Evolutionary conservation across 2,329 filamentous ascomycete genomes (phyloP), one percentile per base, ranked within the genome.

Genomic region (Teratosphaeria pseudoeucalypti): DNA sequence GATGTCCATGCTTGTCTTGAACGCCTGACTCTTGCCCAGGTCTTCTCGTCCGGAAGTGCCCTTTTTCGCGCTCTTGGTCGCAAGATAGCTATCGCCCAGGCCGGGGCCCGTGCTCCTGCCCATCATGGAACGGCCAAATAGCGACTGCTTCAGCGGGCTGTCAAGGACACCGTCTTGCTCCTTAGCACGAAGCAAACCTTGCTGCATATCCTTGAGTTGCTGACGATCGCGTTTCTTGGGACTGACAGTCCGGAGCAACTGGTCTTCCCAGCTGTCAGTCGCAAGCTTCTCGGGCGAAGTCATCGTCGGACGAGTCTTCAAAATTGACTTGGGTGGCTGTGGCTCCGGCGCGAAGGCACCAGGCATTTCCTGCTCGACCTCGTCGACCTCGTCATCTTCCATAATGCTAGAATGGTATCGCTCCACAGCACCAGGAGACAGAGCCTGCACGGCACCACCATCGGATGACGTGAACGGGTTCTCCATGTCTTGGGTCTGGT

Each of bases 211-310:
- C 75, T 76, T 80, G 37, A 94, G 78, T 32, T 86, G 87, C 61
- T 82, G 80, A 63, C 92, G 89, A 76, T 96, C 89, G 69, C 94
- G 87, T 78, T 97, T 97, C 70, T 89, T 86, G 6, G 94, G 92
- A 69, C 90, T 96, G 66, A 97, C 90, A 6, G 94, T 97, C 66
- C 91, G 91, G 72, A 91, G 89, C 64, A 99, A 81, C 77, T 96
- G 92, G 67, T 94, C 88, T 66, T 91, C 88, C 94, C 94, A 99
- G 72, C 96, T 88, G 61, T 92, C 89, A 82, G 78, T 66, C 79
- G 74, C 57, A 79, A 77, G 72, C 73, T 84, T 83, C 29, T 78
- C 72, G 55, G 82, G 82, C n/a, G 81, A 84, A 6, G 74, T 74
- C 58, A 75, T 69, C n/a, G 66, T 67, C 65, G 62, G 65, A 68